Percentiles rank a stretch among this genome's conserved stretches.
Evolutionary conservation across 768 basidiomycete genomes (phyloP).

Genomic region (Lentinula sp.): DNA sequence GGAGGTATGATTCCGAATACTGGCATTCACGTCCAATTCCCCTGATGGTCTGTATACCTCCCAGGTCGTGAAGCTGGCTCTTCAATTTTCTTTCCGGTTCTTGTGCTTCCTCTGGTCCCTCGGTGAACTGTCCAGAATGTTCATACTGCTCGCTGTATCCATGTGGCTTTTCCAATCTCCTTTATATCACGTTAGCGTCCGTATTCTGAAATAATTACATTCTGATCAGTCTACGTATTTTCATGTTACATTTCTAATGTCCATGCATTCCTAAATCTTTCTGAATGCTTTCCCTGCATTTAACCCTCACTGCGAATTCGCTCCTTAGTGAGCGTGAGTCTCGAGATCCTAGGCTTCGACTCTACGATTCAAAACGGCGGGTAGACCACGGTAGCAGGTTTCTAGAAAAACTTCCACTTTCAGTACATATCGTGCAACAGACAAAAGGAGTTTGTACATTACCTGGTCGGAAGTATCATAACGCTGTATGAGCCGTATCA

Average conservation of each 20-base stretch:
- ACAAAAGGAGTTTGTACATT: background rate
- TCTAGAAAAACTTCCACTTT: background rate
- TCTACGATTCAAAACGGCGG: background rate
- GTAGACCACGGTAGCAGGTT: background rate
- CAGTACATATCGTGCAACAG: background rate
- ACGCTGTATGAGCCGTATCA: background rate
- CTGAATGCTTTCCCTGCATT: too few relatives aligned
- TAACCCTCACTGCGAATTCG: too few relatives aligned
- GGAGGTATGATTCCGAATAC: background rate
- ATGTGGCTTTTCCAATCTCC: background rate
- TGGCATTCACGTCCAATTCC: background rate
- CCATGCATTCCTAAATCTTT: background rate
- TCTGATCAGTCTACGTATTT: background rate
- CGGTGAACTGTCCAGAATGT: background rate
- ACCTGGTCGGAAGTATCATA: background rate
- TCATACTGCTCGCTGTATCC: background rate
- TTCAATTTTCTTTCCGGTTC: background rate
- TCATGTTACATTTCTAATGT: background rate
- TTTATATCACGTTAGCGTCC: background rate
- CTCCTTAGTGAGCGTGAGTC: background rate
- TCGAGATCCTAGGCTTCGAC: background rate
- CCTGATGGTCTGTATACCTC: background rate
- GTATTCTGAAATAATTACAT: background rate
- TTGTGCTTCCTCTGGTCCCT: background rate
- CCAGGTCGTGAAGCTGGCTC: background rate